Conservation (phyloP, 305 asterid genomes). For the Nicotiana rustica region DNA sequence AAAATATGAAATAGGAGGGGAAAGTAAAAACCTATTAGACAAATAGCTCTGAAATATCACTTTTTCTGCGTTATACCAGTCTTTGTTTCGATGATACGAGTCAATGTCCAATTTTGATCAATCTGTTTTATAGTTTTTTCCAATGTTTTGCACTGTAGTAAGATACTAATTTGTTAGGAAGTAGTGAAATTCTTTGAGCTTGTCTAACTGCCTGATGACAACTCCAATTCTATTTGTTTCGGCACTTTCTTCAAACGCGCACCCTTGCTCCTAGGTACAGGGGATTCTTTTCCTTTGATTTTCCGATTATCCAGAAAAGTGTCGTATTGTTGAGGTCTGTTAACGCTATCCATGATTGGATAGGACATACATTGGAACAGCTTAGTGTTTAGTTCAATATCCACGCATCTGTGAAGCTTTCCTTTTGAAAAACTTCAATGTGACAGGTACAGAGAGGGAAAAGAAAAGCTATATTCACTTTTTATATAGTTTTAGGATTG, state of each 20-base stretch:
- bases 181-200: background rate
- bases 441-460: background rate
- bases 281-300: background rate
- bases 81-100: too few relatives aligned
- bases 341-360: background rate
- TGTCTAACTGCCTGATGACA: background rate
- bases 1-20: background rate
- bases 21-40: background rate
- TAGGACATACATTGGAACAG: background rate
- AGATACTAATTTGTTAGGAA: background rate
- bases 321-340: conserved; percentile 10
- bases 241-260: background rate
- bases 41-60: background rate
- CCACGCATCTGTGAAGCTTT: background rate
- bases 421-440: background rate
- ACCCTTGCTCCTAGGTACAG: background rate
- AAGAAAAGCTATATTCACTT: background rate
- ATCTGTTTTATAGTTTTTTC: too few relatives aligned
- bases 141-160: too few relatives aligned
- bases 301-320: background rate
- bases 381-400: background rate
- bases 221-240: background rate
- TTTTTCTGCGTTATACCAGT: too few relatives aligned
- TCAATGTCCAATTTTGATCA: too few relatives aligned
- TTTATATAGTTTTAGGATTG: background rate